These are phyloP conservation scores for Angomonas deanei DNA, from an alignment of 208 protist genomes.

Conservation along the genomic window DNA sequence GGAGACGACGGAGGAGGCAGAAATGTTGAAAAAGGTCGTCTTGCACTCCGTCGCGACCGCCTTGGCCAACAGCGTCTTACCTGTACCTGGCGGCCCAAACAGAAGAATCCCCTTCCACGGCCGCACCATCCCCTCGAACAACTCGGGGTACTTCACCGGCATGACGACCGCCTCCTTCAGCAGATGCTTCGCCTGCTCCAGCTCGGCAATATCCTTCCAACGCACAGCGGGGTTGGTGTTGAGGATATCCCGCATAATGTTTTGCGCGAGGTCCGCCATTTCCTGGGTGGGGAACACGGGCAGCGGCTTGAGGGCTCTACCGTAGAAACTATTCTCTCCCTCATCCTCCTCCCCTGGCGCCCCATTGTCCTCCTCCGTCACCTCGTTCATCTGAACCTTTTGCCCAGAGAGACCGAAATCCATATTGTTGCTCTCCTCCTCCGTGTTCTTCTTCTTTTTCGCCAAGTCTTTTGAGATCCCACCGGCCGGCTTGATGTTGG, in stretches of 20 bases:
- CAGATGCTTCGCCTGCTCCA: slow-evolving; percentile 90
- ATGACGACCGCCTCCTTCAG: slow-evolving; percentile 93
- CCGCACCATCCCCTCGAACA: slow-evolving; percentile 89
- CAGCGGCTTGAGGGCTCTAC: slow-evolving; percentile 62
- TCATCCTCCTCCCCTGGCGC: slow-evolving; percentile 11
- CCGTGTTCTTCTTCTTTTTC: not conserved
- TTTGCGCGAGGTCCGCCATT: slow-evolving; percentile 69
- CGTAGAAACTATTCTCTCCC: slow-evolving; percentile 21
- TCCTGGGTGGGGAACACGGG: slow-evolving; percentile 74
- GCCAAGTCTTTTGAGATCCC: not conserved
- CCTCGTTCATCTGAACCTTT: slow-evolving; percentile 15
- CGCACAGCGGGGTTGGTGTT: slow-evolving; percentile 83
- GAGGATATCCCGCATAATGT: slow-evolving; percentile 82
- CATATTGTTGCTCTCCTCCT: not conserved
- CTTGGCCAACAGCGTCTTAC: slow-evolving; percentile 97
- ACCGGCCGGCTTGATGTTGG: slow-evolving; percentile 15
- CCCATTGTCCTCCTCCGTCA: not conserved
- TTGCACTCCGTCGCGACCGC: slow-evolving; percentile 94
- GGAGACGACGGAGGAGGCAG: slow-evolving; percentile 92
- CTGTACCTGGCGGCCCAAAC: slow-evolving; percentile 96
- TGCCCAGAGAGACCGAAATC: slow-evolving; percentile 18
- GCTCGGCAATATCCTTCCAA: slow-evolving; percentile 90
- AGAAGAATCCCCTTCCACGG: slow-evolving; percentile 96
- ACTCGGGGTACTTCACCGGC: slow-evolving; percentile 86
- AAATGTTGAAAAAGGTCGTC: slow-evolving; percentile 99